Conservation (phyloP, 2,329 filamentous ascomycete genomes). For the Colletotrichum gloeosporioides region DNA sequence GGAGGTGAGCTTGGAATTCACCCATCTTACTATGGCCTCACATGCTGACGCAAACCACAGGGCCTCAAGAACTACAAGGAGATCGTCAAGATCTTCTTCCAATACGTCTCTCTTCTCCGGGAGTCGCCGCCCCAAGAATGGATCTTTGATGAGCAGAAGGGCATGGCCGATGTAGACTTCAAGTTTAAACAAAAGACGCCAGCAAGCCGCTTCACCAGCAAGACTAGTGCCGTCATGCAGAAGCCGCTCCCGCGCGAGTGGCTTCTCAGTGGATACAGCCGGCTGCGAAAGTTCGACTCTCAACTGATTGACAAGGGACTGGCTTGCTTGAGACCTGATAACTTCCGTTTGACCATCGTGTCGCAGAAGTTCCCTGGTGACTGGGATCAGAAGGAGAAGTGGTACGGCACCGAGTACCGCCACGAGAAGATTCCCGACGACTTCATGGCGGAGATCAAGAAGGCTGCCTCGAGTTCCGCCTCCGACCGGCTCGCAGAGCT, state of each 20-base stretch:
- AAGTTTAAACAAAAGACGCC: slow-evolving; percentile 93
- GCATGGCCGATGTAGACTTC: slow-evolving; percentile 91
- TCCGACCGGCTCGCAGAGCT: slow-evolving; percentile 71
- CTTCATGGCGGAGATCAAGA: slow-evolving; percentile 73
- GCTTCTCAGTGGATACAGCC: slow-evolving; percentile 80
- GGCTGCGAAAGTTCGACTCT: slow-evolving; percentile 81
- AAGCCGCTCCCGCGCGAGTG: slow-evolving; percentile 85
- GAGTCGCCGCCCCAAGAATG: slow-evolving; percentile 84
- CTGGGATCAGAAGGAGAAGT: slow-evolving; percentile 90
- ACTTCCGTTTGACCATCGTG: slow-evolving; percentile 84
- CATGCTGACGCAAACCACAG: slow-evolving; percentile 32
- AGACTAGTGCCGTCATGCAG: slow-evolving; percentile 87
- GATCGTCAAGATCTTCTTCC: slow-evolving; percentile 83
- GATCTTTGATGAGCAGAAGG: slow-evolving; percentile 93
- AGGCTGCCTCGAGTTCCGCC: slow-evolving; percentile 63
- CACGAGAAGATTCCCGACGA: slow-evolving; percentile 79
- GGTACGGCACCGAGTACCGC: slow-evolving; percentile 97
- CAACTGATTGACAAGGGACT: slow-evolving; percentile 77
- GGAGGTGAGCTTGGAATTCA: slow-evolving; percentile 58
- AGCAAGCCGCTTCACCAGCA: slow-evolving; percentile 87
- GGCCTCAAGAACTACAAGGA: slow-evolving; percentile 82
- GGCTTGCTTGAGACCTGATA: slow-evolving; percentile 80
- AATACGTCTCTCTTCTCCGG: slow-evolving; percentile 87
- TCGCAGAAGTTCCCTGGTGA: slow-evolving; percentile 83
- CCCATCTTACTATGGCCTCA: not conserved